Evolutionary conservation across 768 basidiomycete species (phyloP), one percentile per base, ranked within the genome.

Genomic region (Rhodotorula toruloides): DNA sequence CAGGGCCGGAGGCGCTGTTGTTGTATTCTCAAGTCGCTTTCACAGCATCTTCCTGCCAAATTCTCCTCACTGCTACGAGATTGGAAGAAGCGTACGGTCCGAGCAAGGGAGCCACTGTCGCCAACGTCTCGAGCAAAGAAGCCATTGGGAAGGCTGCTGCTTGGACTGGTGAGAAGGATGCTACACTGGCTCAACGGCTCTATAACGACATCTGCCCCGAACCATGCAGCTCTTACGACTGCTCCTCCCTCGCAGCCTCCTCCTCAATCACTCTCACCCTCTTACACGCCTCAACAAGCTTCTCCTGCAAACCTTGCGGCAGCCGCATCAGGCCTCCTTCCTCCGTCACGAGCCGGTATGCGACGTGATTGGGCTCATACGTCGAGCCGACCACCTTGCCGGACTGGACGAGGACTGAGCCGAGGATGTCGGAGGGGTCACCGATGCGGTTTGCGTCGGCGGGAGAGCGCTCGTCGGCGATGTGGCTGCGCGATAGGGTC

Each of bases 401-500:
- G 14, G 43, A 2, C 12, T 61, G 27, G 22, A 67, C 65, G 49
- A 71, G 63, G 54, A 71, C 36, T 1, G 70, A 71, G 25, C 58
- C 70, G 65, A 71, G 34, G 47, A 71, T 61, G 59, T 71, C 70
- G 53, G 63, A 55, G 2, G 70, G 70, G 53, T 64, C 48, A 3
- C 65, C 54, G 25, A 57, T 47, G 17, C 70, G 65, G 60, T 67
- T 63, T 12, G 63, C 52, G 47, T 64, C 65, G 40, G 70, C 54
- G 29, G 70, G 65, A n/a, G 53, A 42, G 40, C 70, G 63, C 31
- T 54, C 49, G 52, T 71, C 70, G 37, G 49, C 44, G 31, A 71
- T 58, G 55, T 71, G 70, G 44, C 68, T 70, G 56, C 21, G 4
- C 5, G 57, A 0, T n/a, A 21, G 16, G 5, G n/a, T 22, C 5